A percentile compares a stretch with the other conserved stretches of the same genome.
Conservation (phyloP, 805 yeast genomes). For the Wickerhamomyces chambardii region DNA sequence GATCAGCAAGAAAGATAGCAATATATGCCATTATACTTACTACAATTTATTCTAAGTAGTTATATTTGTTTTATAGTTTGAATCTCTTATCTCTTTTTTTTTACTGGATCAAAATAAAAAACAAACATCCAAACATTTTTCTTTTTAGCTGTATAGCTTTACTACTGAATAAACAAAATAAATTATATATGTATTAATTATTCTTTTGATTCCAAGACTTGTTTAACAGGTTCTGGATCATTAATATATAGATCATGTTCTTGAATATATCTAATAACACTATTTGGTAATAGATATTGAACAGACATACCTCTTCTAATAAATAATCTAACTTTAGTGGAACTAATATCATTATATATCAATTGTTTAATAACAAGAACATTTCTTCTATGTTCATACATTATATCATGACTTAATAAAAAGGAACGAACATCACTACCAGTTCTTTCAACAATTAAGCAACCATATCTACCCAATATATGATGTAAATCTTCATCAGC, state of each 20-base stretch:
- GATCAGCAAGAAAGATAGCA: conserved; percentile 15
- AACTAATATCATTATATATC: conserved; percentile 91
- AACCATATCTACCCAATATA: conserved; percentile 92
- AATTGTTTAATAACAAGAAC: conserved; percentile 92
- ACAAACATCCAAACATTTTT: too few relatives aligned
- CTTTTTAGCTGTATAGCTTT: too few relatives aligned
- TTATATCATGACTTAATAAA: conserved; percentile 86
- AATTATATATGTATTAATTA: conserved; percentile 3
- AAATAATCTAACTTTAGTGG: conserved; percentile 90
- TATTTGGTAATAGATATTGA: conserved; percentile 87
- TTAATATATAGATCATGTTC: conserved; percentile 80
- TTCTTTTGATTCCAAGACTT: conserved; percentile 48
- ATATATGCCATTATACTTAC: conserved; percentile 5
- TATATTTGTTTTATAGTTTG: too few relatives aligned
- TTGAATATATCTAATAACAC: conserved; percentile 90
- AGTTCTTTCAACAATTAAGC: conserved; percentile 93
- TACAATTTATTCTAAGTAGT: too few relatives aligned
- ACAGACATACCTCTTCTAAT: conserved; percentile 95
- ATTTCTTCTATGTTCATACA: conserved; percentile 94
- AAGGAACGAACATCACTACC: conserved; percentile 94
- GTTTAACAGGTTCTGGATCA: conserved; percentile 91
- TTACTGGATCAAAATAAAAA: too few relatives aligned
- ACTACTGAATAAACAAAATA: too few relatives aligned
- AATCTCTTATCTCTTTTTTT: too few relatives aligned
- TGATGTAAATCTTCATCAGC: conserved; percentile 93